A percentile compares a stretch with the other conserved stretches of the same genome.
These are phyloP conservation scores for Pseudocercospora vitis DNA, from an alignment of 2,329 filamentous ascomycete genomes.

Conservation along the genomic window DNA sequence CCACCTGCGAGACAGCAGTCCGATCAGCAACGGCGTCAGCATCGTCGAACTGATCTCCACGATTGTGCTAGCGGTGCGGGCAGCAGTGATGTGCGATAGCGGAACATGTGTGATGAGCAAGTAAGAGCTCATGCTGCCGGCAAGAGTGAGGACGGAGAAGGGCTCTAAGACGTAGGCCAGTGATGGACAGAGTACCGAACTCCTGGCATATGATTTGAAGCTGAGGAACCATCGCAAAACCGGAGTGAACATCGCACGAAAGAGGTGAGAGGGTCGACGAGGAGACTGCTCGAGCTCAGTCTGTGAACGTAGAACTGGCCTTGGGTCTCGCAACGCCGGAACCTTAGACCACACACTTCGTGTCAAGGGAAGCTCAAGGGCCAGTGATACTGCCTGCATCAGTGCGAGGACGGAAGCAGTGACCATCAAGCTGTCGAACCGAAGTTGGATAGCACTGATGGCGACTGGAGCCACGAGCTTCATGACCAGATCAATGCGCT, in stretches of 20 bases:
- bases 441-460: background rate
- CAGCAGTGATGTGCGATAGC: slow-evolving; percentile 10
- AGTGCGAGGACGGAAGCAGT: background rate
- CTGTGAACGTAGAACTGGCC: background rate
- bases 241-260: no score
- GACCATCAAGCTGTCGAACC: background rate
- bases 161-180: slow-evolving; percentile 10
- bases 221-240: background rate
- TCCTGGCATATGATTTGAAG: background rate
- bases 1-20: background rate
- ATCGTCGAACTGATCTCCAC: slow-evolving; percentile 13
- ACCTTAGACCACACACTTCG: background rate
- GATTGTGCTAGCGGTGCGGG: slow-evolving; percentile 10
- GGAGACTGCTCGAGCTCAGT: background rate
- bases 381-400: background rate
- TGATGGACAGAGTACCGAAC: background rate
- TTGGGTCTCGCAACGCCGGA: background rate
- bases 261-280: background rate
- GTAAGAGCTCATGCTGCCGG: slow-evolving; percentile 13
- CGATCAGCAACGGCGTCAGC: slow-evolving; percentile 10
- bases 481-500: slow-evolving; percentile 12
- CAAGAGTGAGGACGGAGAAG: slow-evolving; percentile 11
- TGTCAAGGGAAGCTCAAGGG: slow-evolving; percentile 2
- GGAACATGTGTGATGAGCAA: slow-evolving; percentile 8
- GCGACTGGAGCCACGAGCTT: slow-evolving; percentile 13